These are phyloP conservation scores for Oidium heveae DNA, from an alignment of 2,329 filamentous ascomycete genomes.

Conservation along the genomic window DNA sequence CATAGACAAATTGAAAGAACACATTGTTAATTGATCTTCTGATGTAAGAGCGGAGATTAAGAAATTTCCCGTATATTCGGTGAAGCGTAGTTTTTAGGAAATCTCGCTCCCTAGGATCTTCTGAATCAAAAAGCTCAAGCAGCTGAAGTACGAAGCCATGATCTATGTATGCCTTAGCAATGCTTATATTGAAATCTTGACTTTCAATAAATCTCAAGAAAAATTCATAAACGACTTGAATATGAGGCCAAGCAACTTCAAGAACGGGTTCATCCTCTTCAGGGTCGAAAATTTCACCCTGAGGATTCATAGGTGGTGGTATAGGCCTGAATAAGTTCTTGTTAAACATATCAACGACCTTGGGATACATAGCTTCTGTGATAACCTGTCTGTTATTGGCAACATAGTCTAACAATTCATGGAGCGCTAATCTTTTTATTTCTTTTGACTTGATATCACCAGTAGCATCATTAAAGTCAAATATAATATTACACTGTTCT, in stretches of 20 bases:
- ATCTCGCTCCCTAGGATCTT: slow-evolving; percentile 86
- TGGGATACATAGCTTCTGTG: slow-evolving; percentile 95
- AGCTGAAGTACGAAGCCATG: slow-evolving; percentile 92
- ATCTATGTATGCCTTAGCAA: slow-evolving; percentile 95
- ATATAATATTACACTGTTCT: slow-evolving; percentile 98
- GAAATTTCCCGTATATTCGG: slow-evolving; percentile 95
- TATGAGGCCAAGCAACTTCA: slow-evolving; percentile 97
- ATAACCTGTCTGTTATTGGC: slow-evolving; percentile 97
- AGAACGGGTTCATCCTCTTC: slow-evolving; percentile 96
- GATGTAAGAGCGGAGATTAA: slow-evolving; percentile 93
- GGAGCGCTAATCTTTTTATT: slow-evolving; percentile 87
- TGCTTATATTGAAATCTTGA: slow-evolving; percentile 99
- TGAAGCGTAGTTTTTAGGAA: slow-evolving; percentile 96
- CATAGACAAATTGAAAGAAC: slow-evolving; percentile 98
- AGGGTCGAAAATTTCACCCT: slow-evolving; percentile 93
- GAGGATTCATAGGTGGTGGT: slow-evolving; percentile 87
- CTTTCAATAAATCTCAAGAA: slow-evolving; percentile 97
- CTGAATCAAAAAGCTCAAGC: slow-evolving; percentile 93
- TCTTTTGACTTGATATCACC: slow-evolving; percentile 99
- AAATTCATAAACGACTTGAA: slow-evolving; percentile 98
- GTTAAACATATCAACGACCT: slow-evolving; percentile 96
- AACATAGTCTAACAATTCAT: slow-evolving; percentile 92
- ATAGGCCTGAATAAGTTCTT: slow-evolving; percentile 97
- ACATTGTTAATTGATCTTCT: slow-evolving; percentile 98
- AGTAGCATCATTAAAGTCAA: slow-evolving; percentile 96